Base-by-base conservation (phyloP, 140 eudicot genomes). In the Cichorium intybus region DNA sequence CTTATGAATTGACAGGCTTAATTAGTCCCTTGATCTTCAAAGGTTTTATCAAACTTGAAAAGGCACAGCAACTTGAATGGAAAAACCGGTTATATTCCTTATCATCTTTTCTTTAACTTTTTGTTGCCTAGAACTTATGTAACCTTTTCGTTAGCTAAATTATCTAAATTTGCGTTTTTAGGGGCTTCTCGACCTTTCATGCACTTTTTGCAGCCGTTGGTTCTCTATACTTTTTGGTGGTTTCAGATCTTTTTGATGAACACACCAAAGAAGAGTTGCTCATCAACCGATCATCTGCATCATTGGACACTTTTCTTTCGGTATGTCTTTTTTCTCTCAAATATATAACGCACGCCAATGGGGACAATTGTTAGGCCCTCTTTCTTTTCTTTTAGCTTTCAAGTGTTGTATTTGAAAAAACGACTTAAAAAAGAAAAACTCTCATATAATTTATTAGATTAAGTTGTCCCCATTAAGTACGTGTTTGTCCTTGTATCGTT, bases 141-240 rank as follows among this genome's bases (percentile, higher is more conserved):
- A 15, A 27, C 17, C n/a, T 6, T 73, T 50, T 47, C 68, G 56
- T 39, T 18, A 46, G 22, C 66, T 71, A 67, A 78, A 54, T 24
- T 52, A 66, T 57, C 7, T 16, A 56, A 24, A 27, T 21, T 47
- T 68, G 23, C 33, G 15, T 11, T 26, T 57, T 34, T 75, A 85
- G 97, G 82, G 97, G 95, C 41, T 85, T 89, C 71, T 89, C 97
- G 26, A 85, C 97, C 45, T 83, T 85, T 77, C 97, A 89, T 63
- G 95, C 97, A 6, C 17, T 89, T 20, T 60, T 89, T 47, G 95
- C 74, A 18, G 91, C 95, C 5, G 56, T 77, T 64, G 95, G 81
- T 63, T 81, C 97, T 55, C 45, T 83, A 5, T 89, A 85, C 76
- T 72, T 89, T 77, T 69, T 89, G 73, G 71, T 83, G 65, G 56